Base-by-base conservation (phyloP, 2,329 filamentous ascomycete species). In the Monosporascus sp. region DNA sequence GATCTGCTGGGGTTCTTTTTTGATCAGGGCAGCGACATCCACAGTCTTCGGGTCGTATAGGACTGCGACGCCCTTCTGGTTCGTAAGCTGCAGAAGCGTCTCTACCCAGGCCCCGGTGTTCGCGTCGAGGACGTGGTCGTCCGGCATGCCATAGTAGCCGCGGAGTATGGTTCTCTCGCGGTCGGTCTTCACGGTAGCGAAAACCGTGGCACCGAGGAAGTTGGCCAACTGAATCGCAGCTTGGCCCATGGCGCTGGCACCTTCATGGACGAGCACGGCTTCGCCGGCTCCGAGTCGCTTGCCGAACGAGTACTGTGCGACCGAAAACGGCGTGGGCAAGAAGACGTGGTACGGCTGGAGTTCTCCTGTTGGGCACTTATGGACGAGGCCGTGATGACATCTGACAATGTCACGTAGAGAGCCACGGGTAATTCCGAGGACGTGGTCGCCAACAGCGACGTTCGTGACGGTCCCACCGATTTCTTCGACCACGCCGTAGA, bases 1-100 rank as follows among this genome's bases (percentile, higher is more conserved):
- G 11, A 62, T 48, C 11, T 36, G 48, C 15, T 41, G 38, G 1
- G 59, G 57, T 11, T 57, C 47, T 3, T 55, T 47, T 27, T 57
- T 45, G 46, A 58, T 49, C 14, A 61, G 48, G 25, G 55, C 34
- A 15, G 52, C 42, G 11, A 61, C 58, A 8, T 67, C 60, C 47
- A 70, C 70, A 0, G 76, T 73, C n/a, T 37, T 31, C 0, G 77
- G 68, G 55, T 78, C 76, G 49, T 78, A 77, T 2, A 79, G 65
- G 3, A 78, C 54, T 45, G 80, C 72, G 2, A 77, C 69, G 11
- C 71, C 70, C 3, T 54, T 50, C 1, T 59, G 54, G 15, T 54
- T 55, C 1, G 73, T 76, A 18, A 66, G 50, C 0, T 64, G 55
- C 25, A 66, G 58, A 36, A 78, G 56, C 3, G 57, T 49, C 0